A percentile compares a stretch with the other conserved stretches of the same genome.
phyloP scores from a whole-genome alignment of 139 green algal species.

The Pleodorina starrii region DNA sequence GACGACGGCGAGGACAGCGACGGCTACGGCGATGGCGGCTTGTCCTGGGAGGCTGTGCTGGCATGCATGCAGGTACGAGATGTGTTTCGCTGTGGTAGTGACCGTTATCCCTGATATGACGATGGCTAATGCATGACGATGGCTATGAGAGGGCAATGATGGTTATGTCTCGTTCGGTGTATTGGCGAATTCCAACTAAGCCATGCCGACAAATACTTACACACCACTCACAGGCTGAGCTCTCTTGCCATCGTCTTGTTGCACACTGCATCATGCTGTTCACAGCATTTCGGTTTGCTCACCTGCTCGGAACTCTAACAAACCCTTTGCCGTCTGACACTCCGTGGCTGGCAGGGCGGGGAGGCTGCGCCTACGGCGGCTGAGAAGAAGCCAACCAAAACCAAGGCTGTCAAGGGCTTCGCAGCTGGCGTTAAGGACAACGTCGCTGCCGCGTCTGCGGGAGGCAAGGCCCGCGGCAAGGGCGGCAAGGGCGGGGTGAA shows the following conservation, averaged over 20 bases:
- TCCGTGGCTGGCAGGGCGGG: too few species aligned
- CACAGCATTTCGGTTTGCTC: too few species aligned
- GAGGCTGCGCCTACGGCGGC: too few species aligned
- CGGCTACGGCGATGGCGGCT: slow-evolving; percentile 83
- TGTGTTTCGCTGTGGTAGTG: not conserved
- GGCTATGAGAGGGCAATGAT: slow-evolving; percentile 52
- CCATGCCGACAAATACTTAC: slow-evolving; percentile 63
- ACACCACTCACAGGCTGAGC: slow-evolving; percentile 75
- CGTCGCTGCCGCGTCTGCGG: too few species aligned
- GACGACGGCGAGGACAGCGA: slow-evolving; percentile 76
- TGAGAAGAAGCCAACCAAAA: too few species aligned
- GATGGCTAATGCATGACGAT: not conserved
- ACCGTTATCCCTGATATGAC: not conserved
- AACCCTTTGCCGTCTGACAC: too few species aligned
- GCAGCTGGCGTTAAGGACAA: too few species aligned
- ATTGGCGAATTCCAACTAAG: slow-evolving; percentile 67
- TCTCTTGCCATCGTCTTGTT: too few species aligned
- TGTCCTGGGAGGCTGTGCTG: slow-evolving; percentile 94
- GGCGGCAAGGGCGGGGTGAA: not conserved
- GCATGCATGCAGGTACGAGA: slow-evolving; percentile 65
- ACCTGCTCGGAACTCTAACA: too few species aligned
- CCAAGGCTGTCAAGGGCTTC: too few species aligned
- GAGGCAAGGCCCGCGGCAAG: not conserved
- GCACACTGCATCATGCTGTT: too few species aligned
- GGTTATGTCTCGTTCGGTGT: slow-evolving; percentile 74